A percentile compares a stretch with the other conserved stretches of the same genome.
Conservation (phyloP, 2,329 filamentous ascomycete species). For the Amauroascus niger region DNA sequence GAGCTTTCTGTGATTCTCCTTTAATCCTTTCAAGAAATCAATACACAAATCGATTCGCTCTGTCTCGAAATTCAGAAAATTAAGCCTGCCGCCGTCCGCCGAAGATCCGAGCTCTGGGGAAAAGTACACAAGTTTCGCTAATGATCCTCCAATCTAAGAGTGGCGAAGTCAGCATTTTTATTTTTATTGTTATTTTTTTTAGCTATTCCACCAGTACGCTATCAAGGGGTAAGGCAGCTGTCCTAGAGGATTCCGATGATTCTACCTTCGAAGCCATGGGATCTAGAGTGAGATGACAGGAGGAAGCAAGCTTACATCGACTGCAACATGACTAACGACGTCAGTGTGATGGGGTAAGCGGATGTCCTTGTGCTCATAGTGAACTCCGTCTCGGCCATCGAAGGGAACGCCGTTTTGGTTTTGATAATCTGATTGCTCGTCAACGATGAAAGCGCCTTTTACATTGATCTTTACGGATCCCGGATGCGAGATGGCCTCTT, state of each 20-base stretch:
- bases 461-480: constrained; percentile 87
- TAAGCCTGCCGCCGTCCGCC: constrained; percentile 77
- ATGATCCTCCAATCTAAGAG: constrained; percentile 76
- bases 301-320: constrained; percentile 63
- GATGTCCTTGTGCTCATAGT: constrained; percentile 81
- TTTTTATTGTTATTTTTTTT: background rate
- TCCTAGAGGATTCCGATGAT: background rate
- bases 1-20: constrained; percentile 66
- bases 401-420: constrained; percentile 38
- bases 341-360: constrained; percentile 91
- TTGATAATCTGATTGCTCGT: constrained; percentile 60
- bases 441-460: constrained; percentile 89
- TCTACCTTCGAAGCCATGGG: background rate
- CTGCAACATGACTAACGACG: constrained; percentile 90
- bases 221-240: background rate
- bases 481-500: constrained; percentile 47
- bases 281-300: constrained; percentile 13
- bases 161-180: background rate
- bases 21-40: constrained; percentile 77
- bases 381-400: constrained; percentile 48
- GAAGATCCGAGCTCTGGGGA: constrained; percentile 72
- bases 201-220: too few species aligned
- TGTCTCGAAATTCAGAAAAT: constrained; percentile 94
- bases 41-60: constrained; percentile 89
- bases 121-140: constrained; percentile 96